A percentile compares a stretch with the other conserved stretches of the same genome.
Conservation (phyloP, 2,329 filamentous ascomycete genomes). For the Triangularia verruculosa region DNA sequence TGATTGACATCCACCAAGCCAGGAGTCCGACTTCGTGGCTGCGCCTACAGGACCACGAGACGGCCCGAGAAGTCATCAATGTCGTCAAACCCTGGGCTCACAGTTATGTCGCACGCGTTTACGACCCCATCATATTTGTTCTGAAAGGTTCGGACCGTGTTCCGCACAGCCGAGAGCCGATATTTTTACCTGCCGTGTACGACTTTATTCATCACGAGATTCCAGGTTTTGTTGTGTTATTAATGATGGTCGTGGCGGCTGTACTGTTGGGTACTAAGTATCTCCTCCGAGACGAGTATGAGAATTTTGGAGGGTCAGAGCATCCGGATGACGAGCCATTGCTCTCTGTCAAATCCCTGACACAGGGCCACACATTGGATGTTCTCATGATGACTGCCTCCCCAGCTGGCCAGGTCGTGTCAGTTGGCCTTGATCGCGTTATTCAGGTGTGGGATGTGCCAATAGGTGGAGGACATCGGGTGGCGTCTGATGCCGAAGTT, state of each 20-base stretch:
- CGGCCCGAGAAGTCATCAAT: constrained; percentile 72
- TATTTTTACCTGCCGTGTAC: constrained; percentile 57
- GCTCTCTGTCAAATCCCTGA: constrained; percentile 59
- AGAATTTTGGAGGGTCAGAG: constrained; percentile 44
- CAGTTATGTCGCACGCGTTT: constrained; percentile 71
- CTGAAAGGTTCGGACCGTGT: constrained; percentile 65
- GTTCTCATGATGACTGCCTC: constrained; percentile 63
- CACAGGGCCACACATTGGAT: constrained; percentile 65
- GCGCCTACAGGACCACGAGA: constrained; percentile 73
- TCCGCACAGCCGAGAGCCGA: constrained; percentile 47
- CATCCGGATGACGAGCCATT: constrained; percentile 48
- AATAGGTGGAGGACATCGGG: constrained; percentile 41
- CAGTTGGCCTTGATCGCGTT: constrained; percentile 66
- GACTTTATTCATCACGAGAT: constrained; percentile 65
- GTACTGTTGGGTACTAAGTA: constrained; percentile 72
- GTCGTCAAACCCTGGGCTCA: constrained; percentile 69
- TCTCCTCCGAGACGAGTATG: constrained; percentile 64
- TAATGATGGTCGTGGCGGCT: constrained; percentile 61
- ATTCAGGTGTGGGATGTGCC: constrained; percentile 65
- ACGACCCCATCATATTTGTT: constrained; percentile 72
- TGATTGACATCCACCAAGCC: constrained; percentile 67
- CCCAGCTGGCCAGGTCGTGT: constrained; percentile 62
- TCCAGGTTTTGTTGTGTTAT: constrained; percentile 57
- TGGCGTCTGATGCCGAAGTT: constrained; percentile 40
- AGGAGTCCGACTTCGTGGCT: constrained; percentile 76